Base-by-base conservation (phyloP, 345 rosid genomes). In the Euphorbia pulcherrima region DNA sequence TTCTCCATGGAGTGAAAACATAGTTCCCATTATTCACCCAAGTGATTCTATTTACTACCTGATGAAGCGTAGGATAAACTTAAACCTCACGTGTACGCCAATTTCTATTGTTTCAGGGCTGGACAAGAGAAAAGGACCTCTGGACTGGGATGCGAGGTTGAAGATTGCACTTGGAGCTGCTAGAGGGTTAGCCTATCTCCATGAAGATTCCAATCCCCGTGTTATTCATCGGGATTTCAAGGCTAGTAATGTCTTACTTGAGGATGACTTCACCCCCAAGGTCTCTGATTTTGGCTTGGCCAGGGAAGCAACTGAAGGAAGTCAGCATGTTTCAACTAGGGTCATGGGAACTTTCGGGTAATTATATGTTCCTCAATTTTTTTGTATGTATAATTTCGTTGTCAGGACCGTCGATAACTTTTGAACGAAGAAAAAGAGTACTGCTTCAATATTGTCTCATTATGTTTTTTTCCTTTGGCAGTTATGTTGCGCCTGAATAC, bases 311-410 rank as follows among this genome's bases (percentile, higher is more conserved):
- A 90, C 99, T 6, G 99, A 88, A 86, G 99, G 99, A 80, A 92
- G 96, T 78, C 86, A 86, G 64, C 99, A 92, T 77, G 86, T 95
- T 55, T 92, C 98, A 52, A 95, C 99, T 46, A 85, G 97, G 26
- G 99, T 95, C 75, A 95, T 92, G 99, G 99, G 99, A 33, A 95
- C 99, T 73, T 95, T 95, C 46, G 99, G 99, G 99, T 95, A 91
- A 74, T 17, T 2, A 4, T 62, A 13, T 5, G 10, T 39, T 21
- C 21, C 13, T 12, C 16, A 40, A 11, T 12, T 21, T 13, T 12
- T 23, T 21, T 62, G 0, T 2, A 21, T 62, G n/a, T 1, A 1
- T 26, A 24, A 10, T 39, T 41, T 13, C 0, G n/a, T 3, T 21
- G 16, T 40, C 44, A 26, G 1, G 8, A 33, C 47, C 18, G 44